Conservation (phyloP, 257 asterid genomes). For the Fraxinus pennsylvanica region DNA sequence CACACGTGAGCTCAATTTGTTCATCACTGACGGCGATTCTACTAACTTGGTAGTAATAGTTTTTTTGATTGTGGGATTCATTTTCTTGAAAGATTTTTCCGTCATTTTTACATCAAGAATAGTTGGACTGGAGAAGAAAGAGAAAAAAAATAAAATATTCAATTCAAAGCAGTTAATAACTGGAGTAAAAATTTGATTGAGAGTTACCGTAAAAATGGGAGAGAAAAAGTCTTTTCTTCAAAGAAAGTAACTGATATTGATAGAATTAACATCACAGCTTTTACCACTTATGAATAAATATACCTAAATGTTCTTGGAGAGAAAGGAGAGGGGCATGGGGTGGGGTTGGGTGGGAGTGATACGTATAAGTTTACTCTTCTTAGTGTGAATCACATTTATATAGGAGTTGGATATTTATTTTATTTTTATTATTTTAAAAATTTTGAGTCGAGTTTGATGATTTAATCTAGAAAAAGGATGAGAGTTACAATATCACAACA, state of each 20-base stretch:
- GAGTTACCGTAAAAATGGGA: slow-evolving; percentile 18
- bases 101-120: not conserved
- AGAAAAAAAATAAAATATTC: not conserved
- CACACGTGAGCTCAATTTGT: slow-evolving; percentile 34
- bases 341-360: not conserved
- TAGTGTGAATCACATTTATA: slow-evolving; percentile 8
- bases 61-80: slow-evolving; percentile 27
- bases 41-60: slow-evolving; percentile 32
- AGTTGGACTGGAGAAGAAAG: not conserved
- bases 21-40: not conserved
- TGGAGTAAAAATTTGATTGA: not conserved
- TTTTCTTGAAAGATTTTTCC: not conserved
- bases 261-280: slow-evolving; percentile 12
- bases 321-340: not conserved
- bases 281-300: not conserved
- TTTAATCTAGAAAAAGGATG: not conserved
- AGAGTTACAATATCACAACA: not conserved
- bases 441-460: too few species aligned
- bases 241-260: slow-evolving; percentile 17
- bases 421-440: too few species aligned
- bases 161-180: not conserved
- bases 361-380: too few species aligned
- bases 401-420: not conserved
- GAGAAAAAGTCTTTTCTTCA: slow-evolving; percentile 22
- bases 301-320: not conserved